Base-by-base conservation (phyloP, 2,329 filamentous ascomycete genomes). In the Cephalotrichum gorgonifer region DNA sequence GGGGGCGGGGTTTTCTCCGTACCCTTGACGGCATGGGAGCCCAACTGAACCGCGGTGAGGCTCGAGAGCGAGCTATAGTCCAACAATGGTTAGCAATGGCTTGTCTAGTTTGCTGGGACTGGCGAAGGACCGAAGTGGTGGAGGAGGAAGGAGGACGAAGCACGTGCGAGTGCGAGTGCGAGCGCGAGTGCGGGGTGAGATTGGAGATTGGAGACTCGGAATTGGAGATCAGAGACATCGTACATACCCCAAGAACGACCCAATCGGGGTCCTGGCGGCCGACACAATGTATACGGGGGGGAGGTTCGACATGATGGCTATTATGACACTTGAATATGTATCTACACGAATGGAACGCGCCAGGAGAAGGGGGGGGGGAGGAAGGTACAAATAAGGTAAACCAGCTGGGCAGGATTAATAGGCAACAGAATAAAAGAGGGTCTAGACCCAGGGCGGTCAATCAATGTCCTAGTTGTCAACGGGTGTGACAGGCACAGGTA, bases 281-380 rank as follows among this genome's bases (percentile, higher is more conserved):
- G 93, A 93, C 63, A 96, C 89, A 62, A 98, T 96, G 74, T 98
- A 98, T 57, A 98, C 91, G 52, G 89, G 78, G 56, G 88, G 85
- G 55, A 90, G 79, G 58, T 79, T 80, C 64, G 88, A 77, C 87
- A 94, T 94, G 52, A 60, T 79, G 70, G 48, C 50, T 51, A n/a
- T 50, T 8, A 11, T 35, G 38, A 42, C 17, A 23, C 17, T n/a
- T 48, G 44, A 15, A 44, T n/a, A 30, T 45, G 30, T 39, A 39
- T 43, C 25, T 38, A 43, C 41, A 54, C 43, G 38, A 51, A 46
- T 55, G 39, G 45, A n/a, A n/a, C n/a, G n/a, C n/a, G n/a, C 50
- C 44, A 44, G 31, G 47, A 31, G 48, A 48, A 48, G 42, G 50
- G 46, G 48, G 43, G 41, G 28, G 45, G 25, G 51, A 43, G 38